Base-by-base conservation (phyloP, 129 eudicot genomes). In the Flaveria robusta region DNA sequence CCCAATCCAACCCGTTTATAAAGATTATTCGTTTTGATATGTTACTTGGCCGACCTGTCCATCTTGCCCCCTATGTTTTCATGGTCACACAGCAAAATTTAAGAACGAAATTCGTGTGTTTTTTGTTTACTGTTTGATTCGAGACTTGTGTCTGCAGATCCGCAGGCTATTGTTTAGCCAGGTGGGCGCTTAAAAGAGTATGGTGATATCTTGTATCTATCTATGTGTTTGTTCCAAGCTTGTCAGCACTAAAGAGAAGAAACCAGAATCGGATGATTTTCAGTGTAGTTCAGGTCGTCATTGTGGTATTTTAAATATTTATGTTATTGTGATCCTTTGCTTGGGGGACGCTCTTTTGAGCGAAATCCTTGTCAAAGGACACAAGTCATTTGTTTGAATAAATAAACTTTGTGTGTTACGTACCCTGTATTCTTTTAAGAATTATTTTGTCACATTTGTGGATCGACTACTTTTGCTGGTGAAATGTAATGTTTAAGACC, bases 91-190 rank as follows among this genome's bases (percentile, higher is more conserved):
- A 59, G 66, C 37, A 13, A 24, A 14, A 19, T 3, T 52, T 18
- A 71, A 50, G 70, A 13, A 29, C 18, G 65, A 64, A 50, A 24
- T 49, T 18, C 66, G 24, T 66, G 52, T 7, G 34, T n/a, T 27
- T 39, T 75, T 27, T 52, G 26, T 27, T 56, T 58, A 31, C 41
- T 16, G 29, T 78, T 23, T 70, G 62, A 59, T 22, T 65, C 39
- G 10, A 14, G 62, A 31, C 47, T 54, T 34, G 56, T 74, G 22
- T 67, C 64, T 71, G 70, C 79, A 82, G 85, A 82, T 82, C 65
- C 82, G 85, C 68, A 82, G 74, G 79, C 75, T 76, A 68, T 65
- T 82, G 85, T 82, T 71, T 59, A 82, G 85, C 70, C 85, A 82
- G 78, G 16, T 65, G 29, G 79, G 49, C 3, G 85, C 70, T n/a